Evolutionary conservation across 75 land plant species (phyloP).

Genomic region (Chamaecyparis obtusa): DNA sequence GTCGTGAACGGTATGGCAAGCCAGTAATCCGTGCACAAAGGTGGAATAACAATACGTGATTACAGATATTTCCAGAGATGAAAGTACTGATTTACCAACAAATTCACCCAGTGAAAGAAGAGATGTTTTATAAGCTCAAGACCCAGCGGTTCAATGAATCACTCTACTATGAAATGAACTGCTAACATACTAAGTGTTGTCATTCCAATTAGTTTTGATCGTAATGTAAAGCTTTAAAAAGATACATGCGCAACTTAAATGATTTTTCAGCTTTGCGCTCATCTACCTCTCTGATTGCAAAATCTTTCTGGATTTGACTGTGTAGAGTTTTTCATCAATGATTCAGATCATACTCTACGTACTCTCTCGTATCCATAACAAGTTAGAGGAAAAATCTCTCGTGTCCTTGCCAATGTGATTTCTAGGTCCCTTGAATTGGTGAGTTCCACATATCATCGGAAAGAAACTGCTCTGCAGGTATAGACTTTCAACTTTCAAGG

Average conservation of each 20-base stretch:
- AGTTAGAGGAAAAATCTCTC: no score
- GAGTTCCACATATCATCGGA: background rate
- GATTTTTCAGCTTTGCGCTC: background rate
- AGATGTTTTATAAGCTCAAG: background rate
- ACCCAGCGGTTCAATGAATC: background rate
- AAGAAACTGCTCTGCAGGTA: slow-evolving; percentile 1
- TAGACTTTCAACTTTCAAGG: background rate
- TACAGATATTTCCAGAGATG: background rate
- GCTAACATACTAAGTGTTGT: background rate
- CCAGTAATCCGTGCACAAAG: slow-evolving; percentile 40
- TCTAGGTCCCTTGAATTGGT: background rate
- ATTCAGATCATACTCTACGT: no score
- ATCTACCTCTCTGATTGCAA: background rate
- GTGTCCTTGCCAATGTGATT: background rate
- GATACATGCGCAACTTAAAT: background rate
- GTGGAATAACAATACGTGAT: slow-evolving; percentile 15
- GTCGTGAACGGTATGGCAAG: slow-evolving; percentile 74
- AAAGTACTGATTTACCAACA: background rate
- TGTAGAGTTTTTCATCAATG: no score
- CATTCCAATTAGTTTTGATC: background rate
- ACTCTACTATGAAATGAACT: background rate
- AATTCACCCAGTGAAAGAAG: background rate
- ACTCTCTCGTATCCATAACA: no score
- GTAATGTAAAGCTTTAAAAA: background rate
- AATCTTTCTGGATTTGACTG: no score